Evolutionary conservation across 805 yeast species (phyloP).

Genomic region (Torulaspora franciscae): DNA sequence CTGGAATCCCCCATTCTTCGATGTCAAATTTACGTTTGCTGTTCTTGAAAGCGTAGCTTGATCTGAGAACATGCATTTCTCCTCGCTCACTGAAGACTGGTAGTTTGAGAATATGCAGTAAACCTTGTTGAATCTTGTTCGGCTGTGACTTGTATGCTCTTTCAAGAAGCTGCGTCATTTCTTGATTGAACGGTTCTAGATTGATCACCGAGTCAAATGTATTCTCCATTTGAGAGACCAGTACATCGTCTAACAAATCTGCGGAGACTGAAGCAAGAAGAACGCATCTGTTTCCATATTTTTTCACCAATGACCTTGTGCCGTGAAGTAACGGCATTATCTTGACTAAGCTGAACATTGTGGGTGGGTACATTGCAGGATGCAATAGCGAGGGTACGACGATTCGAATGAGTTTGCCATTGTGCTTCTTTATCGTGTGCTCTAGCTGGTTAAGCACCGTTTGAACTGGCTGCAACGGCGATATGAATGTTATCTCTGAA

Average conservation of each 20-base stretch:
- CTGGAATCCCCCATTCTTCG: conserved; percentile 96
- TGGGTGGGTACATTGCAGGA: conserved; percentile 66
- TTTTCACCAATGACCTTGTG: conserved; percentile 49
- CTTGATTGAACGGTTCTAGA: conserved; percentile 77
- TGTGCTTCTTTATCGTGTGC: conserved; percentile 40
- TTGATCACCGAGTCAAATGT: conserved; percentile 65
- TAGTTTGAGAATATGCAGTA: conserved; percentile 67
- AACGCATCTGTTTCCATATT: conserved; percentile 43
- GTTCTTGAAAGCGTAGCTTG: conserved; percentile 82
- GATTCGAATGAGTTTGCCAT: conserved; percentile 53
- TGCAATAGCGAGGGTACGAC: conserved; percentile 73
- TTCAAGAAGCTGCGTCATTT: conserved; percentile 60
- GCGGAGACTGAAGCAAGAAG: conserved; percentile 54
- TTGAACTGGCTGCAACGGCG: conserved; percentile 33
- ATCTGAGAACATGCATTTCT: conserved; percentile 63
- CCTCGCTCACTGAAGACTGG: conserved; percentile 69
- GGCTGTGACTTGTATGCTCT: conserved; percentile 59
- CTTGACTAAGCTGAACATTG: conserved; percentile 41
- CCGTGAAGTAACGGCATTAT: conserved; percentile 59
- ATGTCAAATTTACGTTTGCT: conserved; percentile 80
- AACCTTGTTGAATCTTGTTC: conserved; percentile 76
- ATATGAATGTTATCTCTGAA: conserved; percentile 56
- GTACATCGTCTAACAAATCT: conserved; percentile 52
- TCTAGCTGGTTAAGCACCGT: conserved; percentile 41
- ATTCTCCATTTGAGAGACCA: conserved; percentile 51